Conservation (phyloP, 129 eudicot genomes). For the Centella asiatica region DNA sequence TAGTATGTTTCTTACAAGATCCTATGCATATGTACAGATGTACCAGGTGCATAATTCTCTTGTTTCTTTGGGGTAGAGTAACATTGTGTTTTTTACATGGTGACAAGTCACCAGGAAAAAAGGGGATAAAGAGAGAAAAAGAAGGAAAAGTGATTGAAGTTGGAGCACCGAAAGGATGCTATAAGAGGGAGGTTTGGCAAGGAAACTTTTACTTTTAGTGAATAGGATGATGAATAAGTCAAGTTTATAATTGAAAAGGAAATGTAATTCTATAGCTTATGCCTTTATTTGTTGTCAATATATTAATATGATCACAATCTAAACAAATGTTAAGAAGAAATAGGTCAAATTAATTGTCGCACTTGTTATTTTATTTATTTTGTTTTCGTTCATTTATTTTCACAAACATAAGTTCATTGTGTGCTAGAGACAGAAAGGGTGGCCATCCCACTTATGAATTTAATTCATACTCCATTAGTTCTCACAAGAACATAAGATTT, state of each 20-base stretch:
- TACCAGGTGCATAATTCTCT: constrained; percentile 1
- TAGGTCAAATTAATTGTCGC: not conserved
- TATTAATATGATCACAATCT: no score
- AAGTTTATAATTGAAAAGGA: no score
- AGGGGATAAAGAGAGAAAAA: constrained; percentile 8
- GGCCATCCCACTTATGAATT: no score
- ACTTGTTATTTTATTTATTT: no score
- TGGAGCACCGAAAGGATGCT: constrained; percentile 54
- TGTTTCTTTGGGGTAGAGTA: constrained; percentile 9
- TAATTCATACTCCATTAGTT: no score
- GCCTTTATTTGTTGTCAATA: no score
- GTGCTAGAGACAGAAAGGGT: not conserved
- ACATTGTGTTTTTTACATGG: constrained; percentile 9
- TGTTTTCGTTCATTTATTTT: no score
- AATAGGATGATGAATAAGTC: not conserved
- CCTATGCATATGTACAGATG: not conserved
- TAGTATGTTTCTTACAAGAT: constrained; percentile 5
- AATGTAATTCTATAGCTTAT: no score
- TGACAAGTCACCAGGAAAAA: constrained; percentile 15
- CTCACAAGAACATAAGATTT: not conserved
- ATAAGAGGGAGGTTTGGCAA: constrained; percentile 2
- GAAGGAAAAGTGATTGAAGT: constrained; percentile 30
- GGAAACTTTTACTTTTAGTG: no score
- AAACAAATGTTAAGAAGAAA: no score
- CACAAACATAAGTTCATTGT: not conserved